phyloP scores from a whole-genome alignment of 306 rosid genomes.

The Glycine latifolia region DNA sequence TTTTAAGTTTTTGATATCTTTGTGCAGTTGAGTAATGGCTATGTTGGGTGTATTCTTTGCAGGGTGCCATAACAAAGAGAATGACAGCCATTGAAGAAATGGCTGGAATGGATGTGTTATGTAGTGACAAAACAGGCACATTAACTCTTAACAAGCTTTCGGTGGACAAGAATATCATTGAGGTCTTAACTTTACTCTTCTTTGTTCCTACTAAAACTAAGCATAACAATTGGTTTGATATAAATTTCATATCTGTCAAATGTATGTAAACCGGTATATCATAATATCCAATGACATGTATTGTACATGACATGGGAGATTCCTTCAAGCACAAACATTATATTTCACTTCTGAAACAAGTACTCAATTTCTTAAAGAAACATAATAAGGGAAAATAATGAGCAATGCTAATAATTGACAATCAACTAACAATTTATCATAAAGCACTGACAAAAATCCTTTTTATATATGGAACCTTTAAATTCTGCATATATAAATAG shows the following conservation, averaged over 20 bases:
- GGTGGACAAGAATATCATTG: conserved; percentile 68
- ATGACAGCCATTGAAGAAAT: conserved; percentile 87
- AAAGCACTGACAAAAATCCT: neutral
- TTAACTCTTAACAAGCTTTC: conserved; percentile 83
- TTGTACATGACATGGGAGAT: conserved; percentile 11
- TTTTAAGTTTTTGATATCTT: neutral
- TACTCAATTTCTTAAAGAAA: conserved; percentile 3
- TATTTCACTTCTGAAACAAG: conserved; percentile 6
- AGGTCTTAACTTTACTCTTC: conserved; percentile 55
- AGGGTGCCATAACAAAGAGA: conserved; percentile 90
- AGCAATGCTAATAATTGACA: conserved; percentile 11
- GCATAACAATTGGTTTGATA: conserved; percentile 24
- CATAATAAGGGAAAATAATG: neutral
- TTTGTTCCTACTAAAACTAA: conserved; percentile 11
- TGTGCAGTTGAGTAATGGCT: neutral
- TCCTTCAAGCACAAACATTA: neutral
- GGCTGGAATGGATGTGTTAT: conserved; percentile 88
- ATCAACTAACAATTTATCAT: neutral
- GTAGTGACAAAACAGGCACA: conserved; percentile 85
- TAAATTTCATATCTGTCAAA: neutral
- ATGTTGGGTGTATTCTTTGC: conserved; percentile 31
- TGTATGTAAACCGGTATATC: conserved; percentile 1
- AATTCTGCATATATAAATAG: conserved; percentile 11
- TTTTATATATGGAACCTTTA: conserved; percentile 3
- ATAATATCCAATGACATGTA: neutral